Percentiles rank a stretch among this genome's conserved stretches.
phyloP scores from a whole-genome alignment of 257 asterid species.

The Ajuga chamaepitys region DNA sequence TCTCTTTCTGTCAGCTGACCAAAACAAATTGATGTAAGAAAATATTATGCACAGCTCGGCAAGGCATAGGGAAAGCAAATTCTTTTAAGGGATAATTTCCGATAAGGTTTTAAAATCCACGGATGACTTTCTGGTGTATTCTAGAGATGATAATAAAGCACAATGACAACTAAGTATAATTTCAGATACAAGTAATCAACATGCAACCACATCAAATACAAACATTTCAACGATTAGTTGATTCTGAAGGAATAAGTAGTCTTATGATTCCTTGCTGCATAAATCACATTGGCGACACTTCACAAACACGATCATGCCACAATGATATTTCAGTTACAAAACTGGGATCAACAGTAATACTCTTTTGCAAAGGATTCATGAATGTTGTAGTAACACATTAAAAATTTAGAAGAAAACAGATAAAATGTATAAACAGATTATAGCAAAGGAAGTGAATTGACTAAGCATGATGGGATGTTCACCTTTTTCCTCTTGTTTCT shows the following conservation, averaged over 20 bases:
- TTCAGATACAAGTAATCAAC: neutral
- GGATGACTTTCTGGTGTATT: neutral
- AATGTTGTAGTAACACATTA: neutral
- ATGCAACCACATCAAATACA: neutral
- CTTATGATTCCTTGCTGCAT: neutral
- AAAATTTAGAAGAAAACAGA: neutral
- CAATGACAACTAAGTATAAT: no score
- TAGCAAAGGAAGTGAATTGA: neutral
- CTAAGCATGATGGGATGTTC: conserved; percentile 7
- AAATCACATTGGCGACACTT: neutral
- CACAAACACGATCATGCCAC: neutral
- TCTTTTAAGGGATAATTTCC: neutral
- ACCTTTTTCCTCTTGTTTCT: conserved; percentile 98
- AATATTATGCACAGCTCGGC: neutral
- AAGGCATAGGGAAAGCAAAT: neutral
- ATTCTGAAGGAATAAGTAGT: neutral
- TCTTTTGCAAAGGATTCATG: neutral
- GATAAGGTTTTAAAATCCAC: neutral
- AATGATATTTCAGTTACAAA: neutral
- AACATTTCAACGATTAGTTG: neutral
- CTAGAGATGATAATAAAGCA: neutral
- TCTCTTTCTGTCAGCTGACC: conserved; percentile 69
- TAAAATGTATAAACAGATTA: neutral
- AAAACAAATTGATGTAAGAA: conserved; percentile 6
- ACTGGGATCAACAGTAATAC: neutral